Evolutionary conservation across 768 basidiomycete species (phyloP).

Genomic region (Hygrocybe coccinea): DNA sequence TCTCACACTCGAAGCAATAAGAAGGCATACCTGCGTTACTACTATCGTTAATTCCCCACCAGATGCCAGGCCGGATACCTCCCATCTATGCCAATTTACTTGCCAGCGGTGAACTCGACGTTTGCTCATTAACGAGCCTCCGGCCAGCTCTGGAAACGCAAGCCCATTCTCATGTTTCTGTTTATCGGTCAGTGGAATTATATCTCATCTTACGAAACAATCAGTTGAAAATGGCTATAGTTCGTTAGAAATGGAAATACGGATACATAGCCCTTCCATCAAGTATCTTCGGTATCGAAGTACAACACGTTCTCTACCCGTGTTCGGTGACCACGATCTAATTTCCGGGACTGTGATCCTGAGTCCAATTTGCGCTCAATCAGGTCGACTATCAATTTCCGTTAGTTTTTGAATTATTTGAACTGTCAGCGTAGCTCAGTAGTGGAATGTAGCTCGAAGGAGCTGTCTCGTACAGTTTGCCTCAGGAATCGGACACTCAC

Average conservation of each 20-base stretch:
- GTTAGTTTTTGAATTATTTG: conserved; percentile 28
- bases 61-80: too few relatives aligned
- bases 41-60: too few relatives aligned
- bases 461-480: conserved; percentile 43
- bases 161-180: conserved; percentile 43
- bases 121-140: neutral
- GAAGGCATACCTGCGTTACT: too few relatives aligned
- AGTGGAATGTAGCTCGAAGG: conserved; percentile 52
- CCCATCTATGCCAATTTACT: neutral
- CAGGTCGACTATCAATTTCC: conserved; percentile 54
- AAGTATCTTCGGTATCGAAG: conserved; percentile 37
- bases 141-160: conserved; percentile 26
- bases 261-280: conserved; percentile 58
- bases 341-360: conserved; percentile 58
- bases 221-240: conserved; percentile 24
- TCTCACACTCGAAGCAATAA: too few relatives aligned
- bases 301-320: conserved; percentile 37
- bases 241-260: conserved; percentile 54
- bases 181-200: conserved; percentile 40
- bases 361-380: conserved; percentile 45
- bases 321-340: conserved; percentile 58
- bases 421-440: conserved; percentile 3
- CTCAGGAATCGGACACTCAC: conserved; percentile 20
- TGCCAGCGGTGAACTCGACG: neutral
- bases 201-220: neutral